phyloP scores from a whole-genome alignment of 495 filamentous ascomycete genomes.

The Annulohypoxylon bovei region DNA sequence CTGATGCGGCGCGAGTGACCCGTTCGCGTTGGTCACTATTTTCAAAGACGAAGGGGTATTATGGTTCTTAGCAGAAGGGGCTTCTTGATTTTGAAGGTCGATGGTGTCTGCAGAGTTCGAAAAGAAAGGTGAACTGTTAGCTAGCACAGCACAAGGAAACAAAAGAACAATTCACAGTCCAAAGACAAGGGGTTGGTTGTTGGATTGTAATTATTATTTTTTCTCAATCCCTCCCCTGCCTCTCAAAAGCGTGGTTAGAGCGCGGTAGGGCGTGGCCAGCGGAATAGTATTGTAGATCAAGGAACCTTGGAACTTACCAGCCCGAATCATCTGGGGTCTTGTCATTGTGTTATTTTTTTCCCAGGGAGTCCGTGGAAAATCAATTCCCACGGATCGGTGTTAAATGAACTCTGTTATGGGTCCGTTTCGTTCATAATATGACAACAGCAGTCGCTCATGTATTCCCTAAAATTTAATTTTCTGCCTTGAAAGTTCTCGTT shows the following conservation, averaged over 20 bases:
- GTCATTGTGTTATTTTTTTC: conserved; percentile 64
- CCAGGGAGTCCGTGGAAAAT: conserved; percentile 36
- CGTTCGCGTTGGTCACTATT: conserved; percentile 56
- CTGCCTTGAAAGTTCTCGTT: not conserved
- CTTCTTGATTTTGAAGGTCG: conserved; percentile 86
- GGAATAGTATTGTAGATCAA: conserved; percentile 14
- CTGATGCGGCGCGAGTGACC: conserved; percentile 81
- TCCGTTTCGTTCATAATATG: conserved; percentile 29
- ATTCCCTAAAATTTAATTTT: conserved; percentile 28
- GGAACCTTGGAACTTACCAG: conserved; percentile 63
- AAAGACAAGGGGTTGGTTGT: conserved; percentile 36
- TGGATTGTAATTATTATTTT: conserved; percentile 40
- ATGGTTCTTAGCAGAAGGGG: conserved; percentile 86
- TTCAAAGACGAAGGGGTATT: conserved; percentile 37
- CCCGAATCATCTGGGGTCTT: conserved; percentile 80
- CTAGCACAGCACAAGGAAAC: conserved; percentile 30
- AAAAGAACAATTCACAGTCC: conserved; percentile 28
- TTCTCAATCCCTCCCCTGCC: conserved; percentile 20
- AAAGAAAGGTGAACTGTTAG: conserved; percentile 37
- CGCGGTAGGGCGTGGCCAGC: not conserved
- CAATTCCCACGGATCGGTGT: conserved; percentile 35
- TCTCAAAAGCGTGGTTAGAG: conserved; percentile 20
- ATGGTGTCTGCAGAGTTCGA: conserved; percentile 77
- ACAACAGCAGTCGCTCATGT: conserved; percentile 11
- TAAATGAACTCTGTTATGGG: conserved; percentile 30